Percentiles rank a stretch among this genome's conserved stretches.
Conservation (phyloP, 2,329 filamentous ascomycete genomes). For the Hawksworthiomyces lignivorus region DNA sequence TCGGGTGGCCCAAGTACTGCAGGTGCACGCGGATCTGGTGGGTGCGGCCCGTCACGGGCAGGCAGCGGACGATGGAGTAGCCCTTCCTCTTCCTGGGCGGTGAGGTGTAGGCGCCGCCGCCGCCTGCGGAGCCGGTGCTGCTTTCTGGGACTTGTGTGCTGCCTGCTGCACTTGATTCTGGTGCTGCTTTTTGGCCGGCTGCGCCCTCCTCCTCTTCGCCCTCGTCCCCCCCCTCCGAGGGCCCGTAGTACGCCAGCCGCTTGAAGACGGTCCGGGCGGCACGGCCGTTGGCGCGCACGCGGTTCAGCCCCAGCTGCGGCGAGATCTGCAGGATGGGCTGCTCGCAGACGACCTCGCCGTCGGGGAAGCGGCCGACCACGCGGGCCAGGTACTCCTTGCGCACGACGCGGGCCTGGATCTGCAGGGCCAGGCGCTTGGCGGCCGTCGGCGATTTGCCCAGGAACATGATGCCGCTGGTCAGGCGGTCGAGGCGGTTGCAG, state of each 20-base stretch:
- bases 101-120: no score
- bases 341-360: slow-evolving; percentile 84
- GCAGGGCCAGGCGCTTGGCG: slow-evolving; percentile 66
- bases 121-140: no score
- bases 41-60: slow-evolving; percentile 87
- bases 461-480: slow-evolving; percentile 98
- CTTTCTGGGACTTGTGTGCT: no score
- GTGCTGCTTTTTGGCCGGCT: not conserved
- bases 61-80: slow-evolving; percentile 90
- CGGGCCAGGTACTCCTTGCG: slow-evolving; percentile 93
- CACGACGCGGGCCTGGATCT: slow-evolving; percentile 74
- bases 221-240: no score
- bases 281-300: slow-evolving; percentile 90
- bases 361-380: slow-evolving; percentile 85
- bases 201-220: not conserved
- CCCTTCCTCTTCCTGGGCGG: slow-evolving; percentile 55
- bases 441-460: slow-evolving; percentile 79
- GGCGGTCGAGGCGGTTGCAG: slow-evolving; percentile 86
- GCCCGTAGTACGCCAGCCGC: slow-evolving; percentile 73
- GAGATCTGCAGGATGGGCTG: slow-evolving; percentile 91
- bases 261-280: slow-evolving; percentile 86
- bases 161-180: no score
- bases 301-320: slow-evolving; percentile 87
- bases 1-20: slow-evolving; percentile 89
- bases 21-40: slow-evolving; percentile 94